phyloP scores from a whole-genome alignment of 208 protist species.

The Lotmaria passim region DNA sequence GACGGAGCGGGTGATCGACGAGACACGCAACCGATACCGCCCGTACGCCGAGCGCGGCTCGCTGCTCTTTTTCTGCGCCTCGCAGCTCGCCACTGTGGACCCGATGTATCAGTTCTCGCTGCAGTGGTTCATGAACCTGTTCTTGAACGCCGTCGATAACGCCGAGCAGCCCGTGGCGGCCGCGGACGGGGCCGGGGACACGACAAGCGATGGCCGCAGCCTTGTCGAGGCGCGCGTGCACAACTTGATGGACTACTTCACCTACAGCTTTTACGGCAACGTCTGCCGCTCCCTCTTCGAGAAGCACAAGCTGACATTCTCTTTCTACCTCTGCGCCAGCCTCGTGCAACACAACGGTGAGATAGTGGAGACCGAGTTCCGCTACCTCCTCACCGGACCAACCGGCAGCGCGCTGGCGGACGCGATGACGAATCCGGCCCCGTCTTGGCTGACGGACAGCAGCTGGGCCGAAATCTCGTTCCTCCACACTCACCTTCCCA shows the following conservation, averaged over 20 bases:
- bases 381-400: conserved; percentile 92
- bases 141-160: conserved; percentile 90
- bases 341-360: conserved; percentile 83
- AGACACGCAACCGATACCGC: conserved; percentile 95
- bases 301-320: conserved; percentile 98
- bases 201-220: conserved; percentile 34
- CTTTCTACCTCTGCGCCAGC: conserved; percentile 94
- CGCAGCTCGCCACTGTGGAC: conserved; percentile 94
- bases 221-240: conserved; percentile 82
- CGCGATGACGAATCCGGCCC: conserved; percentile 83
- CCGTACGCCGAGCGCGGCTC: conserved; percentile 95
- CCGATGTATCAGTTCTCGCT: conserved; percentile 98
- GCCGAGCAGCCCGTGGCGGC: conserved; percentile 33
- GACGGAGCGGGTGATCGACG: conserved; percentile 96
- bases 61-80: conserved; percentile 97
- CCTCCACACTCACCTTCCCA: conserved; percentile 70
- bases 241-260: conserved; percentile 96
- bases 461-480: conserved; percentile 95
- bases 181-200: conserved; percentile 26
- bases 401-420: conserved; percentile 56
- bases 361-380: conserved; percentile 90
- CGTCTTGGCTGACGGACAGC: conserved; percentile 94
- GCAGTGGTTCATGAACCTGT: conserved; percentile 98
- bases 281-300: conserved; percentile 99
- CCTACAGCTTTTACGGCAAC: conserved; percentile 97